Evolutionary conservation across 495 filamentous ascomycete genomes (phyloP).

Genomic region (Aspergillus taichungensis): DNA sequence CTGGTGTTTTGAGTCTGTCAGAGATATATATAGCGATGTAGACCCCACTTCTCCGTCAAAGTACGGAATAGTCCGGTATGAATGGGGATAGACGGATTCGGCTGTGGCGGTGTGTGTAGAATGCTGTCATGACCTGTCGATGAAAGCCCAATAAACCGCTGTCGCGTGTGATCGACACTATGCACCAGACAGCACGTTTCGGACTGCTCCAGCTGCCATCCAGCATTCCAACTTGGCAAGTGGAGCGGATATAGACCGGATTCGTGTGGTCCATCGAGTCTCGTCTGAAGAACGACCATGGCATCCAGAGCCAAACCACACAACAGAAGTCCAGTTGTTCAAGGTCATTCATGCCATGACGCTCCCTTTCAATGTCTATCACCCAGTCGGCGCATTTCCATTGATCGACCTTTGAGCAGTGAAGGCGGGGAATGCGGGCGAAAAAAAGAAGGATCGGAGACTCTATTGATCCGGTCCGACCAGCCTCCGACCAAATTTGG

Average conservation of each 20-base stretch:
- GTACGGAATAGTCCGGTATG: no score
- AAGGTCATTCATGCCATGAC: not conserved
- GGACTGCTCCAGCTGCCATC: no score
- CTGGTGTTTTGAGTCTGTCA: no score
- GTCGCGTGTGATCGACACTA: slow-evolving; percentile 6
- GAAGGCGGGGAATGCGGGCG: not conserved
- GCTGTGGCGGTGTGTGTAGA: not conserved
- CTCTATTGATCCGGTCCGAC: slow-evolving; percentile 17
- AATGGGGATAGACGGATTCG: no score
- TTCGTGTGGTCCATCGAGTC: no score
- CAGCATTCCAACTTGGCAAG: no score
- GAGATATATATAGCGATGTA: no score
- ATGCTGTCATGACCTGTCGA: not conserved
- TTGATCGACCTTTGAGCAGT: no score
- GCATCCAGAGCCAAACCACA: not conserved
- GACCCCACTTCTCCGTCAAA: no score
- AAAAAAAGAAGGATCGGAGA: not conserved
- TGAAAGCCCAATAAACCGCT: not conserved
- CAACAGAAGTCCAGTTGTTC: not conserved
- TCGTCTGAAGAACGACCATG: not conserved
- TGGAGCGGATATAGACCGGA: no score
- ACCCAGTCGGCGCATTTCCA: no score
- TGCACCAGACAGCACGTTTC: not conserved
- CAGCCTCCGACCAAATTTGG: slow-evolving; percentile 9
- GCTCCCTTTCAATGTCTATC: not conserved